Conservation (phyloP, 2,329 filamentous ascomycete species). For the Lachnellula hyalina region DNA sequence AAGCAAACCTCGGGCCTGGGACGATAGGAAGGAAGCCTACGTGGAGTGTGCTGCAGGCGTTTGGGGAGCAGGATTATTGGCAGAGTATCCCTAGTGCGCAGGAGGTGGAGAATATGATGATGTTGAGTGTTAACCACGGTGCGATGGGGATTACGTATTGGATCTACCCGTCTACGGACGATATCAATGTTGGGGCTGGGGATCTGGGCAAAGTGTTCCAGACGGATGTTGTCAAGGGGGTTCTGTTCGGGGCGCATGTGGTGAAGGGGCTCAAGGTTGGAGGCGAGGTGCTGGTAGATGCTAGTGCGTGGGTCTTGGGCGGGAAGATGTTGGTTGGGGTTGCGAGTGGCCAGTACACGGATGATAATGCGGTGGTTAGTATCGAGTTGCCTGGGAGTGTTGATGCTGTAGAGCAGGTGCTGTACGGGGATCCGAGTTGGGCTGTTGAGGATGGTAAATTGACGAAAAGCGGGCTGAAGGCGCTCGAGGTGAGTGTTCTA, state of each 20-base stretch:
- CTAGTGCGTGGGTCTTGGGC: constrained; percentile 36
- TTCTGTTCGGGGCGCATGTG: constrained; percentile 32
- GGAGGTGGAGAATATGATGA: constrained; percentile 42
- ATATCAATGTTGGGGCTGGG: constrained; percentile 28
- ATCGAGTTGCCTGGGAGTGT: constrained; percentile 18
- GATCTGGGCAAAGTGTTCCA: constrained; percentile 37
- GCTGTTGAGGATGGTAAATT: constrained; percentile 14
- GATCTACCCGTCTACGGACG: constrained; percentile 38
- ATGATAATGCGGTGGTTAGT: constrained; percentile 4
- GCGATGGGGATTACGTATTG: constrained; percentile 43
- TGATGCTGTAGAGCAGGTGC: constrained; percentile 5
- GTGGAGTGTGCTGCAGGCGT: constrained; percentile 47
- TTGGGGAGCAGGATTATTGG: constrained; percentile 44
- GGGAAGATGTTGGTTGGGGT: constrained; percentile 35
- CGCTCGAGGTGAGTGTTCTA: constrained; percentile 22
- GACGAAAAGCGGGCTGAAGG: constrained; percentile 18
- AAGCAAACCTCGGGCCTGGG: constrained; percentile 29
- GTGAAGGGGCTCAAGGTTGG: constrained; percentile 15
- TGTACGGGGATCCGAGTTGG: constrained; percentile 24
- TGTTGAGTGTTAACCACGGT: constrained; percentile 42
- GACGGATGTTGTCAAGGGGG: constrained; percentile 27
- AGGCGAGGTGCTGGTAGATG: constrained; percentile 30
- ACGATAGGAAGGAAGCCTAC: constrained; percentile 34
- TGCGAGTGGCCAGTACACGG: constrained; percentile 32
- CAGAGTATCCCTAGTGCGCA: constrained; percentile 37